These are phyloP conservation scores for Phanerodontia chrysosporium DNA, from an alignment of 768 basidiomycete species.

Conservation along the genomic window DNA sequence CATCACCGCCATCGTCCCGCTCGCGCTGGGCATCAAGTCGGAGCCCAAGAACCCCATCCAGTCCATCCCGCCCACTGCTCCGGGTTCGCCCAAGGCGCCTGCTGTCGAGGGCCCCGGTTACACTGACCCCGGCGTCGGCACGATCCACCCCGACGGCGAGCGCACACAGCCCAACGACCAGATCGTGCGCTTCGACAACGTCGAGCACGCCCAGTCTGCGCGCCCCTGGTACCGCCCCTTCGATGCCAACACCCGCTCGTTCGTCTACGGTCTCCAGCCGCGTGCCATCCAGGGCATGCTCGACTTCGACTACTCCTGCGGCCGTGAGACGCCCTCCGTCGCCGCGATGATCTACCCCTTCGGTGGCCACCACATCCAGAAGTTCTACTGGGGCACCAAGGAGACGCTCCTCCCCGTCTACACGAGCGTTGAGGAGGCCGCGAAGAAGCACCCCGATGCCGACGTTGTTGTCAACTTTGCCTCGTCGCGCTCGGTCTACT, in stretches of 20 bases:
- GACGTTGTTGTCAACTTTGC: conserved; percentile 99
- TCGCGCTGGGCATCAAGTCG: conserved; percentile 85
- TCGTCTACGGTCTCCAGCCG: conserved; percentile 98
- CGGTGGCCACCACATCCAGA: conserved; percentile 99
- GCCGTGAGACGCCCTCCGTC: conserved; percentile 84
- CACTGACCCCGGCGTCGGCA: conserved; percentile 36
- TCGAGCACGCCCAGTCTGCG: conserved; percentile 27
- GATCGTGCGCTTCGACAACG: conserved; percentile 81
- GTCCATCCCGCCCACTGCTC: conserved; percentile 45
- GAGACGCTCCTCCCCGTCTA: conserved; percentile 98
- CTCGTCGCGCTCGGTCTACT: conserved; percentile 88
- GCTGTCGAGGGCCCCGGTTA: conserved; percentile 27
- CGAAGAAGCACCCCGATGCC: conserved; percentile 91
- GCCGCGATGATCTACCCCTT: conserved; percentile 99
- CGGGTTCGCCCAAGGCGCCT: conserved; percentile 33
- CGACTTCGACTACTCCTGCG: conserved; percentile 99
- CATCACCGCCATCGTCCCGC: conserved; percentile 97
- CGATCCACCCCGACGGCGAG: conserved; percentile 72
- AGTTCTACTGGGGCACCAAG: conserved; percentile 99
- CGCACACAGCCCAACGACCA: conserved; percentile 84
- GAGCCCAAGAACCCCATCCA: conserved; percentile 35
- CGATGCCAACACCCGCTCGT: conserved; percentile 88
- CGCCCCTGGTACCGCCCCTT: conserved; percentile 90
- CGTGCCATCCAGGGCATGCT: conserved; percentile 98
- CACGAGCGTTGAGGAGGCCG: conserved; percentile 86